These are phyloP conservation scores for Hamamelis virginiana DNA, from an alignment of 164 flowering plant genomes.

Conservation along the genomic window DNA sequence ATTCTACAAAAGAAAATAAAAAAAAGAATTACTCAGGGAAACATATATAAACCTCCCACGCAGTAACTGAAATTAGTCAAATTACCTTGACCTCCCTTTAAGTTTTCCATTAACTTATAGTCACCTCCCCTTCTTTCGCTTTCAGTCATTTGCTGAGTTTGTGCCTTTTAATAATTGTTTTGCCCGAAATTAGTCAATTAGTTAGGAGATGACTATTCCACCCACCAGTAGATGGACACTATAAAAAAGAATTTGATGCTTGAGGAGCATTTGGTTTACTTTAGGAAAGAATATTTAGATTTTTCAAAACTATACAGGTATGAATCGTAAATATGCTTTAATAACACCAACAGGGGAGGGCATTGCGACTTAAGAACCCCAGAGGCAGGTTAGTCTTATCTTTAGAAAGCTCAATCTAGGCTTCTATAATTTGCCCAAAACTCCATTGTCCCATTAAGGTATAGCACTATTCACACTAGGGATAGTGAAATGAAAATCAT, in stretches of 20 bases:
- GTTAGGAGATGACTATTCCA: too few relatives aligned
- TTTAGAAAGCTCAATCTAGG: background rate
- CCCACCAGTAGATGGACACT: too few relatives aligned
- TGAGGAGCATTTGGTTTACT: background rate
- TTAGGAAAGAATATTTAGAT: background rate
- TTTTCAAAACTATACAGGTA: background rate
- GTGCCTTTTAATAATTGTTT: too few relatives aligned
- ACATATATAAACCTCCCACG: background rate
- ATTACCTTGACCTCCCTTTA: background rate
- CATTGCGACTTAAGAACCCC: too few relatives aligned
- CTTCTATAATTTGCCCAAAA: background rate
- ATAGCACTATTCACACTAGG: background rate
- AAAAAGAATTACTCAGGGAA: background rate
- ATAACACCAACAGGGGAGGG: background rate
- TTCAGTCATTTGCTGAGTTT: too few relatives aligned
- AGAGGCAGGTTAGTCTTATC: background rate
- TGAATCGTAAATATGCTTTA: background rate
- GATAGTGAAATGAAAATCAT: background rate
- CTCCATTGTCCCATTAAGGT: background rate
- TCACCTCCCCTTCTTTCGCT: too few relatives aligned
- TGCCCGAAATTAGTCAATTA: too few relatives aligned
- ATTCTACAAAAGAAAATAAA: background rate
- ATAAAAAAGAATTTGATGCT: background rate
- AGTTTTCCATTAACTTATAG: too few relatives aligned
- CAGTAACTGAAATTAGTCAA: background rate